Base-by-base conservation (phyloP, 2,329 filamentous ascomycete species). In the Ascosphaera apis region DNA sequence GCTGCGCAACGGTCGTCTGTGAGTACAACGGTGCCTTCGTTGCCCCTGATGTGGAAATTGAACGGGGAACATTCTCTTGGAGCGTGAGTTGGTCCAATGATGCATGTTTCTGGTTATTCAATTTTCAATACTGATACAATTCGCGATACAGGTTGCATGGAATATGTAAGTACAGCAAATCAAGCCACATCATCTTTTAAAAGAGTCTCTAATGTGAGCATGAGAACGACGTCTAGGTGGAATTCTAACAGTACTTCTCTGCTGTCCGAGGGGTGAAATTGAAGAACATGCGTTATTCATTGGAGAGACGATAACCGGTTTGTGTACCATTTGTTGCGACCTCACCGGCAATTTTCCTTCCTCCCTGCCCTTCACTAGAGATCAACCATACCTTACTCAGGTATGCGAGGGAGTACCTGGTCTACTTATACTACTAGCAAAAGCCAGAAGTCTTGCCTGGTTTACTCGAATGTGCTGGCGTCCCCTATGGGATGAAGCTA, bases 21-120 rank as follows among this genome's bases (percentile, higher is more conserved):
- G 15, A 37, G 56, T 37, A 52, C 51, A 27, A 39, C 47, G 2
- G 33, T 47, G 23, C 43, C 48, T 23, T 46, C 50, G 4, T 43
- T 57, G 36, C 54, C 54, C 8, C 39, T 59, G 36, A 58, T 58
- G 55, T 59, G 55, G 48, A 42, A 46, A 11, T 58, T 53, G 44
- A 49, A 53, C 39, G 48, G 43, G 2, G 42, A 50, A 34, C 57
- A 53, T 38, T 47, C 47, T 31, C 44, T 56, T 25, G 56, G 56
- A 42, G 48, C 51, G 54, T 57, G 35, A 52, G 54, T 51, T 4
- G 31, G 16, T 15, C 16, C 47, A 47, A 11, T 50, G 52, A 34
- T 48, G 47, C 39, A 44, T 48, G 37, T 42, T 19, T 32, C 34
- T 21, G 15, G 6, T 15, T 11, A 16, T 28, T n/a, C 2, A 13